Evolutionary conservation across 116 monocot species (phyloP).

Genomic region (Trichopus zeylanicus): DNA sequence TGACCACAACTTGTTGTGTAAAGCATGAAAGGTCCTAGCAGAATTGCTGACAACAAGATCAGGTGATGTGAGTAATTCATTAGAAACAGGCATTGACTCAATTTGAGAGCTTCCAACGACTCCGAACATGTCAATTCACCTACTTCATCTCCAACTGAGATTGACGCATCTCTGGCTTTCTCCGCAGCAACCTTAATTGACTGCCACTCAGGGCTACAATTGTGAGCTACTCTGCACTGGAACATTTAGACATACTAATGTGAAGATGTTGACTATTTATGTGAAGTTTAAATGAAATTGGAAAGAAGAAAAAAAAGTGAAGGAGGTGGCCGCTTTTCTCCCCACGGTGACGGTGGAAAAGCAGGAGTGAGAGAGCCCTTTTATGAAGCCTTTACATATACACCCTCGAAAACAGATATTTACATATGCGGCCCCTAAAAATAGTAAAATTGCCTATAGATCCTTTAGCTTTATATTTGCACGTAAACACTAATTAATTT

Average conservation of each 20-base stretch:
- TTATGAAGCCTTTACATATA: too few species aligned
- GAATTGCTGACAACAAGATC: slow-evolving; percentile 1
- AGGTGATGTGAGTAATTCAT: slow-evolving; percentile 58
- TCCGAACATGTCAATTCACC: slow-evolving; percentile 79
- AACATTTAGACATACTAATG: background rate
- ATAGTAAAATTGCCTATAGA: too few species aligned
- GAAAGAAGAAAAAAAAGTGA: background rate
- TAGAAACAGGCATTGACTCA: slow-evolving; percentile 79
- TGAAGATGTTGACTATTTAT: background rate
- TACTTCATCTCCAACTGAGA: slow-evolving; percentile 43
- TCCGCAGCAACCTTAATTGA: slow-evolving; percentile 74
- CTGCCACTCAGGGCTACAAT: slow-evolving; percentile 69
- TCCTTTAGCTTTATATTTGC: too few species aligned
- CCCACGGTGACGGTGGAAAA: too few species aligned
- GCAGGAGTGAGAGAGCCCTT: too few species aligned
- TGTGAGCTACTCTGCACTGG: slow-evolving; percentile 80
- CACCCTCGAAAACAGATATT: too few species aligned
- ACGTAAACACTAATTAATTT: too few species aligned
- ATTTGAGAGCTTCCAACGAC: slow-evolving; percentile 82
- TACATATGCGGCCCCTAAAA: too few species aligned
- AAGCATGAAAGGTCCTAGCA: background rate
- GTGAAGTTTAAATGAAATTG: background rate
- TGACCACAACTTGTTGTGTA: background rate
- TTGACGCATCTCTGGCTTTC: slow-evolving; percentile 46
- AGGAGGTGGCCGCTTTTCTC: too few species aligned